Evolutionary conservation across 148 eudicot species (phyloP), one percentile per base, ranked within the genome.

Genomic region (Simmondsia chinensis): DNA sequence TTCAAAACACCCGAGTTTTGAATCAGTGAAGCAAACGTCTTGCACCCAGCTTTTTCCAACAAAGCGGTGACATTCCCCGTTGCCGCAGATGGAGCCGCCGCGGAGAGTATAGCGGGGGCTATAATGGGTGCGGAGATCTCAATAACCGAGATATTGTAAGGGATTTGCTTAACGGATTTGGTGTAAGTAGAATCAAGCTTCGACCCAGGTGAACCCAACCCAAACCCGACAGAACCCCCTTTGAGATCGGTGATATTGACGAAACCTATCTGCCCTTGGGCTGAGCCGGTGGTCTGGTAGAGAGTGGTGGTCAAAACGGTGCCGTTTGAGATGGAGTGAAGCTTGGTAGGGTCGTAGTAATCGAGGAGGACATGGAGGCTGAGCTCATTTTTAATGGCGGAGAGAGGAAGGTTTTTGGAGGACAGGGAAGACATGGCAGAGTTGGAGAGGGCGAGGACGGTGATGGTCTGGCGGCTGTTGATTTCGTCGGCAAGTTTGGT

Each of bases 401-500:
- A 43, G 42, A 83, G 64, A 3, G 96, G 72, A 35, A 63, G 64
- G 7, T 64, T 64, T 12, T 49, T 46, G 17, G 63, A 18, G 25
- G 70, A 30, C 50, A 79, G 42, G 1, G 74, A 1, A 1, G 82
- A 48, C 54, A 83, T 54, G 26, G 76, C 76, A 23, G 57, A 61
- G 61, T 87, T 75, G 30, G 37, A 24, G 9, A 87, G 33, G 5
- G 47, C 96, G 15, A 84, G 77, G 61, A 87, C 89, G 33, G 96
- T 87, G 48, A 83, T 60, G 7, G 96, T 73, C 6, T 54, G 33
- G 19, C 79, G 88, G 21, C 58, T 50, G 74, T 87, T 83, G 76
- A 87, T 87, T 9, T 87, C 96, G 54, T 80, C 85, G 49, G 66
- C 73, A 63, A 83, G 96, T 18, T 68, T 76, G 0, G 96, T 87